Evolutionary conservation across 2,329 filamentous ascomycete species (phyloP).

Genomic region (Dichotomopilus funicola): DNA sequence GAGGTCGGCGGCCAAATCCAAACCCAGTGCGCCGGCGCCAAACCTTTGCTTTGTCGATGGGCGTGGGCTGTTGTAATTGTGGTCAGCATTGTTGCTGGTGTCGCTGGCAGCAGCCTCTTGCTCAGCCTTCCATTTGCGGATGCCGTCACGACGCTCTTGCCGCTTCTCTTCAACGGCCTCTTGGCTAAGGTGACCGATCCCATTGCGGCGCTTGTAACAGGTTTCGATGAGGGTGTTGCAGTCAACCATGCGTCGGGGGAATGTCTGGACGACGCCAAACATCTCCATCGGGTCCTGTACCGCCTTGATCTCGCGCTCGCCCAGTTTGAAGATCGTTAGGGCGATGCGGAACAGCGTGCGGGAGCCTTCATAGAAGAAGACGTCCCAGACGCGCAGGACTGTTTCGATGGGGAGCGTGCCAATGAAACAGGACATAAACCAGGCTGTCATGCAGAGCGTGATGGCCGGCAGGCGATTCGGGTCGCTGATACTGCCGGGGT

Average conservation of each 20-base stretch:
- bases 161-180: conserved; percentile 72
- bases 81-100: too few relatives aligned
- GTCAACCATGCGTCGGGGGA: conserved; percentile 75
- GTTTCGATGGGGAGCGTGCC: conserved; percentile 88
- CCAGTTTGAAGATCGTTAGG: conserved; percentile 82
- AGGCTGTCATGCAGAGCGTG: conserved; percentile 85
- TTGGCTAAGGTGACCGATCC: conserved; percentile 76
- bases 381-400: conserved; percentile 88
- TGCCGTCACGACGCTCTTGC: conserved; percentile 54
- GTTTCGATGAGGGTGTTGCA: conserved; percentile 76
- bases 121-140: conserved; percentile 37
- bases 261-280: conserved; percentile 85
- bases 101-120: conserved; percentile 30
- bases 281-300: conserved; percentile 89
- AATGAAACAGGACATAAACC: conserved; percentile 98
- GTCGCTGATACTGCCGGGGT: conserved; percentile 32
- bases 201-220: conserved; percentile 73
- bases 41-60: conserved; percentile 20
- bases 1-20: conserved; percentile 25
- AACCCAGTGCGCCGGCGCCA: conserved; percentile 14
- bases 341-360: conserved; percentile 92
- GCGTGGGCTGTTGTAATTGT: background rate
- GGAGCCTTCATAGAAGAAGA: conserved; percentile 91
- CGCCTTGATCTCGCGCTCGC: conserved; percentile 71
- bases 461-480: conserved; percentile 70